A percentile compares a stretch with the other conserved stretches of the same genome.
phyloP scores from a whole-genome alignment of 2,329 filamentous ascomycete species.

The Verticillium klebahnii region DNA sequence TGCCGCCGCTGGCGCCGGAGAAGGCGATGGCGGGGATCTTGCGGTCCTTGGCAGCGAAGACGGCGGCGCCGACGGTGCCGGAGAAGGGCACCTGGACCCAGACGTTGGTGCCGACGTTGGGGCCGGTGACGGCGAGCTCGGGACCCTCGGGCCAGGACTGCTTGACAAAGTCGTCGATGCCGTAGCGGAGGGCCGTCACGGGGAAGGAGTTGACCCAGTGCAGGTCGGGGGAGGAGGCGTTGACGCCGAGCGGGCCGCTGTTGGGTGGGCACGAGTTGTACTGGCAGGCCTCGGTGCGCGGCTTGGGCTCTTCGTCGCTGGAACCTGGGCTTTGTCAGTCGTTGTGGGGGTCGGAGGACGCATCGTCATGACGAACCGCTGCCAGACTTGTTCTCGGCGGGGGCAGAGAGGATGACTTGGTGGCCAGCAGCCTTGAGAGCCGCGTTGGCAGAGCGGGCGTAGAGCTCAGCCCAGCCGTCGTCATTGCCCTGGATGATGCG shows the following conservation, averaged over 20 bases:
- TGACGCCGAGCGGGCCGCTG: slow-evolving; percentile 51
- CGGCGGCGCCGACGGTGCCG: slow-evolving; percentile 63
- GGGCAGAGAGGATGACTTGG: slow-evolving; percentile 59
- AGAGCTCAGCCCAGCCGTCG: slow-evolving; percentile 69
- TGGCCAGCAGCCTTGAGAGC: slow-evolving; percentile 51
- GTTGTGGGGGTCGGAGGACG: background rate
- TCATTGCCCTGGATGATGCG: slow-evolving; percentile 65
- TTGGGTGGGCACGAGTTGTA: slow-evolving; percentile 56
- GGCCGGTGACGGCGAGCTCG: slow-evolving; percentile 62
- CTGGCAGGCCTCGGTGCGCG: slow-evolving; percentile 48
- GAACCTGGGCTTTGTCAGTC: slow-evolving; percentile 38
- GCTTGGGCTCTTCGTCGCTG: slow-evolving; percentile 34
- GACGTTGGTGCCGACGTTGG: slow-evolving; percentile 57
- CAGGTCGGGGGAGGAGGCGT: slow-evolving; percentile 51
- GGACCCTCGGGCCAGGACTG: slow-evolving; percentile 45
- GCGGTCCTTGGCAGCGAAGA: slow-evolving; percentile 47
- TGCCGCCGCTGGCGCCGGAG: slow-evolving; percentile 47
- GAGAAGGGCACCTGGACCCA: slow-evolving; percentile 53
- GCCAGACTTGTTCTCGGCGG: slow-evolving; percentile 63
- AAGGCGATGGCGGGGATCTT: slow-evolving; percentile 66
- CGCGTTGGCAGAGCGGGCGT: slow-evolving; percentile 56
- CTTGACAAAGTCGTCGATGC: slow-evolving; percentile 52
- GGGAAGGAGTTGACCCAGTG: slow-evolving; percentile 72
- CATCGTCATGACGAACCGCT: slow-evolving; percentile 12
- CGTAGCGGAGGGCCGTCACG: slow-evolving; percentile 58